Base-by-base conservation (phyloP, 768 basidiomycete species). In the Russula dissimulans region DNA sequence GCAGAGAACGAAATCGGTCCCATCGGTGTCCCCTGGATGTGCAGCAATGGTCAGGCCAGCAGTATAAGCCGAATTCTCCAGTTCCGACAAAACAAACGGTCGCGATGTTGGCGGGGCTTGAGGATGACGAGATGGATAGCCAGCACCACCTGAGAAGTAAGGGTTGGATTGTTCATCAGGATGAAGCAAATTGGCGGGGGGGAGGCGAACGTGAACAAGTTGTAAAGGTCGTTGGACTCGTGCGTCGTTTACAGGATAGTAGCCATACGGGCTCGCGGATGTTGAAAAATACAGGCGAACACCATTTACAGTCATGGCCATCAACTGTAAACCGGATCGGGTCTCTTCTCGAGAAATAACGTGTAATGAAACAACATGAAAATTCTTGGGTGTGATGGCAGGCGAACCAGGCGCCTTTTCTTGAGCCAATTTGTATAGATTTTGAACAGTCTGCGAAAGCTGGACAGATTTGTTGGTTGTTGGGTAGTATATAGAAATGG, bases 231-330 rank as follows among this genome's bases (percentile, higher is more conserved):
- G 76, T 56, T 60, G 68, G 56, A 63, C 64, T 68, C 68, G 69
- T 3, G 67, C 44, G 31, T 63, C 57, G 45, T 52, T 69, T 17
- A 73, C 73, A 61, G 79, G 81, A 46, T 79, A 74, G 69, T 83
- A 85, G 26, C 75, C 74, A 63, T 79, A 81, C 22, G 74, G 71
- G 53, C 74, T 72, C 0, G 74, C 67, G 4, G 79, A 74, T 3
- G 86, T 79, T 1, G 81, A 80, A 69, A 97, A 92, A 76, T 91
- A 97, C 1, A 95, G 77, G 52, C 95, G 84, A 3, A 88, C 82
- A 12, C 91, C 94, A 54, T 86, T 93, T 32, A 79, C 76, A 26
- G 93, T 92, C 49, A 95, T 73, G 1, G 87, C 92, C 51, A 97
- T 76, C 10, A 98, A 78, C 59, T 91, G 89, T 12, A 89, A 74